Evolutionary conservation across 2,329 filamentous ascomycete species (phyloP), one percentile per base, ranked within the genome.

Genomic region (Pseudopithomyces maydicus): DNA sequence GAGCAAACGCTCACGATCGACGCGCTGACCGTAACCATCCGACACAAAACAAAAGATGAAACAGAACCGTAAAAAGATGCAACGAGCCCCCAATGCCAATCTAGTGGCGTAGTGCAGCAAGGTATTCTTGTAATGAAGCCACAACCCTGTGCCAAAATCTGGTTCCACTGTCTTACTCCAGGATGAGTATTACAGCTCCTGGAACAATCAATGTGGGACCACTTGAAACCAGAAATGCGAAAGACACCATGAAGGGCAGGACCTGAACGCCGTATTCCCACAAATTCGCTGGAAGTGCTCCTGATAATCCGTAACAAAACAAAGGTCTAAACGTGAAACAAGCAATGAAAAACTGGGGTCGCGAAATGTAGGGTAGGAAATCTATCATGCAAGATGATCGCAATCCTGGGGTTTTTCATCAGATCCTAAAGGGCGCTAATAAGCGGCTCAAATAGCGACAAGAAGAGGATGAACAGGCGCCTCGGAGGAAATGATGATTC

Each of bases 351-450:
- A 58, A 65, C 56, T 53, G 32, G 56, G 57, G 61, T 63, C 62
- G 55, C 57, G 53, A 61, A 60, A 56, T 54, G 54, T 55, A 57
- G 59, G 41, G 42, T 50, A 62, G 67, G 53, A 73, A 75, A 68
- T 76, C 73, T 76, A 76, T 74, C 68, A 73, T 76, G 72, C 72
- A 74, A 68, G 61, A 73, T 73, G 66, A 63, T 71, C 66, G 68
- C 69, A 70, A 66, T 64, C 62, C 64, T 65, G 57, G 10, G 45
- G 70, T 68, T 60, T 74, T 73, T 74, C 71, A 59, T 74, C 57
- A 73, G 66, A 74, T 73, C 71, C 66, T 59, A 64, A 64, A 59
- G 48, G 67, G 68, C 67, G 69, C 71, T 66, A 59, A 70, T 67
- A 69, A 73, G 70, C 65, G 67, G 72, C 46, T 59, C 69, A 73